Conservation (phyloP, 139 green algal genomes). For the Nannochloris sp. region DNA sequence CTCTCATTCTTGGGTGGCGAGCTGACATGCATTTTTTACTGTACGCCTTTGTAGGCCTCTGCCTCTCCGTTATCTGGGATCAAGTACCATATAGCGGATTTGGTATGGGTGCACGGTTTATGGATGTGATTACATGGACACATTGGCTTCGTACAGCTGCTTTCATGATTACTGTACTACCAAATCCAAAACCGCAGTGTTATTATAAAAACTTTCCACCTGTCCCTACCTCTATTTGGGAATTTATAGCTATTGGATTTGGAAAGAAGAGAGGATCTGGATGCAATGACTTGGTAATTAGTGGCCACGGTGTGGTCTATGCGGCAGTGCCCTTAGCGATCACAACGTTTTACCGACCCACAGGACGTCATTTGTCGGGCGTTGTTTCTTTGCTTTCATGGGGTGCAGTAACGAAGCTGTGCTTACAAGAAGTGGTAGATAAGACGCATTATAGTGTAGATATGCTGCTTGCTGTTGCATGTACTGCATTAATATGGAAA, state of each 20-base stretch:
- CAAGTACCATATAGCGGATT: slow-evolving; percentile 73
- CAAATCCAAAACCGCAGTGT: slow-evolving; percentile 61
- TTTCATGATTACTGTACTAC: slow-evolving; percentile 78
- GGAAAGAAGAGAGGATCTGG: slow-evolving; percentile 49
- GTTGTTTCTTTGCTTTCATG: background rate
- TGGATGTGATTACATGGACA: slow-evolving; percentile 51
- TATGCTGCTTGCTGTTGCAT: slow-evolving; percentile 71
- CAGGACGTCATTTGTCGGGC: background rate
- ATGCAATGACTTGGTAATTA: slow-evolving; percentile 75
- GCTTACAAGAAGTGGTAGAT: slow-evolving; percentile 24
- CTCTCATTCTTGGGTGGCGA: slow-evolving; percentile 15
- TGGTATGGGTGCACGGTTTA: slow-evolving; percentile 56
- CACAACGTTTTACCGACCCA: slow-evolving; percentile 44
- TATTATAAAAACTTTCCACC: slow-evolving; percentile 62
- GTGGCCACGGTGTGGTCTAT: slow-evolving; percentile 64
- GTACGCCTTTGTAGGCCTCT: slow-evolving; percentile 42
- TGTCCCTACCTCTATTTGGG: slow-evolving; percentile 34
- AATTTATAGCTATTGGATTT: slow-evolving; percentile 46
- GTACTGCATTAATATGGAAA: slow-evolving; percentile 63
- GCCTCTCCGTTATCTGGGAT: slow-evolving; percentile 54
- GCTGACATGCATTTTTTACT: slow-evolving; percentile 58
- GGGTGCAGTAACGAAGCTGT: slow-evolving; percentile 24
- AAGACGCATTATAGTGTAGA: slow-evolving; percentile 52
- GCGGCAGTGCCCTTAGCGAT: slow-evolving; percentile 46
- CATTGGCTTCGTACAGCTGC: slow-evolving; percentile 46